phyloP scores from a whole-genome alignment of 106 monocot species.

The Triglochin maritima region DNA sequence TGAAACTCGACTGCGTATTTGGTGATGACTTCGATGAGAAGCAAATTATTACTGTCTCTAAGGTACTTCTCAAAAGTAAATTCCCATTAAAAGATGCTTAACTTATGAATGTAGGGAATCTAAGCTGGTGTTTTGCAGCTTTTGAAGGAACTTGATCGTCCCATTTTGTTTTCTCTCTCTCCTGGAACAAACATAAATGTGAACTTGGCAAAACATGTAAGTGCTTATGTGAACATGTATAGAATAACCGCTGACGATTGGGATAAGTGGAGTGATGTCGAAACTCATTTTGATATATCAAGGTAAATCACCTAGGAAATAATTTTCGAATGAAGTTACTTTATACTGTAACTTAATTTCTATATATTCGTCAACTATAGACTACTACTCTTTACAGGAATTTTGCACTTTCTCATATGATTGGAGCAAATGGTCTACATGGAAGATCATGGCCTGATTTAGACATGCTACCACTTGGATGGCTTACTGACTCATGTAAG shows the following conservation, averaged over 20 bases:
- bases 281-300: slow-evolving; percentile 66
- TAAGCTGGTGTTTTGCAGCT: slow-evolving; percentile 25
- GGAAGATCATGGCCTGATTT: slow-evolving; percentile 94
- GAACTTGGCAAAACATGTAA: slow-evolving; percentile 47
- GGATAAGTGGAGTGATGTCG: slow-evolving; percentile 82
- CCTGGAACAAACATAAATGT: slow-evolving; percentile 58
- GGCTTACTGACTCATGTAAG: slow-evolving; percentile 80
- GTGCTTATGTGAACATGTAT: slow-evolving; percentile 67
- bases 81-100: not conserved
- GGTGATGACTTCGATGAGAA: slow-evolving; percentile 67
- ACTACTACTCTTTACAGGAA: slow-evolving; percentile 26
- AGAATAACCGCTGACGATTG: slow-evolving; percentile 90
- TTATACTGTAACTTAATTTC: no score
- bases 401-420: slow-evolving; percentile 55
- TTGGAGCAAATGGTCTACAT: slow-evolving; percentile 61
- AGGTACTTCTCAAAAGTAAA: slow-evolving; percentile 28
- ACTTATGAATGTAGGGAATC: not conserved
- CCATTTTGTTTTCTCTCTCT: slow-evolving; percentile 65
- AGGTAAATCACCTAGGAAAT: slow-evolving; percentile 27
- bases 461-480: slow-evolving; percentile 98
- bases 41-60: slow-evolving; percentile 64
- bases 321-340: no score
- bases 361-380: no score
- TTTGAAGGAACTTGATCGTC: slow-evolving; percentile 50
- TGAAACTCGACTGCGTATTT: slow-evolving; percentile 97